These are phyloP conservation scores for Stropharia rugosoannulata DNA, from an alignment of 768 basidiomycete genomes.

Conservation along the genomic window DNA sequence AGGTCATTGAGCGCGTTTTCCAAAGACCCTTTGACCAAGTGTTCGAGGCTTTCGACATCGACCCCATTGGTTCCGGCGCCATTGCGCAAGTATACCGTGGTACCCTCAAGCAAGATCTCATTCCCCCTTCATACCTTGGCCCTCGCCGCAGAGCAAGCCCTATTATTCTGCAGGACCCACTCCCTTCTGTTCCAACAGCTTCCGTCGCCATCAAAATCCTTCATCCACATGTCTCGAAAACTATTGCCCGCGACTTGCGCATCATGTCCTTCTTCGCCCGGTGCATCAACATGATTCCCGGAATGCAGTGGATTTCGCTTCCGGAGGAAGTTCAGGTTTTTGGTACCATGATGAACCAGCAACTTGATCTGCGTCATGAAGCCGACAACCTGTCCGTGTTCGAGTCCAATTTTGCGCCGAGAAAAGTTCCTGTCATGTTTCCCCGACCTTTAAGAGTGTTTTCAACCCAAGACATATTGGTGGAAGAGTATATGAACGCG, in stretches of 20 bases:
- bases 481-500: conserved; percentile 94
- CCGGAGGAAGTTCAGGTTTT: conserved; percentile 95
- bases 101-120: conserved; percentile 76
- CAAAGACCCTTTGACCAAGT: conserved; percentile 81
- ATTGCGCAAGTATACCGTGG: conserved; percentile 98
- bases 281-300: conserved; percentile 75
- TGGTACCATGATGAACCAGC: conserved; percentile 94
- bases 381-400: conserved; percentile 85
- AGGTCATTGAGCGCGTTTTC: conserved; percentile 83
- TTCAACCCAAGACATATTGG: conserved; percentile 78
- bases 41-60: conserved; percentile 85
- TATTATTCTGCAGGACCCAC: conserved; percentile 62
- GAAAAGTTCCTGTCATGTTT: conserved; percentile 84
- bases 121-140: conserved; percentile 81
- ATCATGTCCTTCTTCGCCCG: conserved; percentile 95
- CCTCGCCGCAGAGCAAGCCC: conserved; percentile 63
- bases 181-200: conserved; percentile 75
- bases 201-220: conserved; percentile 95
- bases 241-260: conserved; percentile 84
- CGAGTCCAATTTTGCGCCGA: conserved; percentile 79
- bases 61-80: conserved; percentile 96
- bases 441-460: conserved; percentile 82
- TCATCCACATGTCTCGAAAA: conserved; percentile 82
- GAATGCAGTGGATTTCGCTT: conserved; percentile 95
- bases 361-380: conserved; percentile 89